Evolutionary conservation across 116 monocot species (phyloP).

Genomic region (Dioscorea cayenensis): DNA sequence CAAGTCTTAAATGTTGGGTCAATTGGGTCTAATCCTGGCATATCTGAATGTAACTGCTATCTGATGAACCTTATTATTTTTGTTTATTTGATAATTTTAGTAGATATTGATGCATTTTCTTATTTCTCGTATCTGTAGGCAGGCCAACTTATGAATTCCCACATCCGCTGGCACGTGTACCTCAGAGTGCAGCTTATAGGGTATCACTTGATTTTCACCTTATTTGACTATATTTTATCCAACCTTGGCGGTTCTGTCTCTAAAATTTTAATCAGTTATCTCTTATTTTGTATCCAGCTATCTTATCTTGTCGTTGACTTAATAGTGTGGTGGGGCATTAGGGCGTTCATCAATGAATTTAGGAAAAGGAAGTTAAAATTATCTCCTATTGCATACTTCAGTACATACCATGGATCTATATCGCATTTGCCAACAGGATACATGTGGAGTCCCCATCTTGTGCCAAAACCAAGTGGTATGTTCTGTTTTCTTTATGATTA

Average conservation of each 20-base stretch:
- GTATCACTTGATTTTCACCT: slow-evolving; percentile 27
- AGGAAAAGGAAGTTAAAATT: slow-evolving; percentile 83
- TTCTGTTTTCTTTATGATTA: neutral
- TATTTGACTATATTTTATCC: neutral
- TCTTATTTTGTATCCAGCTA: slow-evolving; percentile 46
- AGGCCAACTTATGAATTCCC: slow-evolving; percentile 97
- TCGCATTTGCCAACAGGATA: slow-evolving; percentile 94
- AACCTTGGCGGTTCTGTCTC: neutral
- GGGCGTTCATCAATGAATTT: slow-evolving; percentile 87
- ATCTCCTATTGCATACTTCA: slow-evolving; percentile 90
- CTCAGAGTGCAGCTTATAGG: slow-evolving; percentile 81
- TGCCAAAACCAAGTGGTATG: slow-evolving; percentile 90
- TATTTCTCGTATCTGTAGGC: slow-evolving; percentile 42
- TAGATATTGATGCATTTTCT: slow-evolving; percentile 22
- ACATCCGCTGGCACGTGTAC: slow-evolving; percentile 80
- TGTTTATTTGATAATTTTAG: neutral
- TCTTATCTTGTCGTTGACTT: slow-evolving; percentile 89
- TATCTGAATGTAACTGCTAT: too few species aligned
- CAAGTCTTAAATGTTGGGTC: too few species aligned
- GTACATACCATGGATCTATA: slow-evolving; percentile 91
- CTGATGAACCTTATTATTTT: too few species aligned
- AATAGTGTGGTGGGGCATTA: slow-evolving; percentile 91
- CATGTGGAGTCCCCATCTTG: slow-evolving; percentile 95
- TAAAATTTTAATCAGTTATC: neutral
- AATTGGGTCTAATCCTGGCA: too few species aligned